phyloP scores from a whole-genome alignment of 1,284 basidiomycete species.

The Leccinum huronense region DNA sequence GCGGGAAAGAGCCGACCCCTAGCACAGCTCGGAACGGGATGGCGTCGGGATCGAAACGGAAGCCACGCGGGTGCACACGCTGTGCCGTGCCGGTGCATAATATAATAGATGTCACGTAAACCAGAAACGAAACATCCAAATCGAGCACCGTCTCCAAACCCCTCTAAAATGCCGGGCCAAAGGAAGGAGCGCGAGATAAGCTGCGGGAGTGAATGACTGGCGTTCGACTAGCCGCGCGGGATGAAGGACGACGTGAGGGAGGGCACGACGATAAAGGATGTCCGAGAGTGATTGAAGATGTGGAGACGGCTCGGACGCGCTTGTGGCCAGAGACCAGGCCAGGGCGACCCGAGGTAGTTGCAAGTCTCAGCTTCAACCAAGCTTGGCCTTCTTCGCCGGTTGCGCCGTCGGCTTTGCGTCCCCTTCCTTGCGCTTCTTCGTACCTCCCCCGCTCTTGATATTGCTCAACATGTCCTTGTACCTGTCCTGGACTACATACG shows the following conservation, averaged over 20 bases:
- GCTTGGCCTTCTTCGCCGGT: slow-evolving; percentile 65
- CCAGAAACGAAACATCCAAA: slow-evolving; percentile 24
- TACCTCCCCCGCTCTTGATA: slow-evolving; percentile 44
- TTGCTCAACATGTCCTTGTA: slow-evolving; percentile 51
- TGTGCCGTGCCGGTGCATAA: too few relatives aligned
- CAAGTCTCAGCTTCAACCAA: slow-evolving; percentile 36
- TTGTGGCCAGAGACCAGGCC: slow-evolving; percentile 39
- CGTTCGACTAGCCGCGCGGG: slow-evolving; percentile 53
- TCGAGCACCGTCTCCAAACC: slow-evolving; percentile 31
- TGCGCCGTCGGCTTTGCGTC: slow-evolving; percentile 57
- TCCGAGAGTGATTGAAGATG: slow-evolving; percentile 57
- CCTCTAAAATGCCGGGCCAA: slow-evolving; percentile 54
- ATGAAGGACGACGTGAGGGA: slow-evolving; percentile 65
- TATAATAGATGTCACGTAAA: too few relatives aligned
- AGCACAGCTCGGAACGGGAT: too few relatives aligned
- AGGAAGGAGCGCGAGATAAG: slow-evolving; percentile 57
- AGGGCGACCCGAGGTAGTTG: slow-evolving; percentile 26
- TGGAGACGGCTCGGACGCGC: slow-evolving; percentile 45
- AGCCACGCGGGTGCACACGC: too few relatives aligned
- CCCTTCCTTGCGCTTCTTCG: slow-evolving; percentile 66
- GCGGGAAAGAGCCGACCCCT: too few relatives aligned
- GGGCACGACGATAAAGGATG: slow-evolving; percentile 64
- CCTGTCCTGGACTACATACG: slow-evolving; percentile 49
- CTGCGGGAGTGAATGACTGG: slow-evolving; percentile 53
- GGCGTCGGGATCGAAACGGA: too few relatives aligned